Conservation (phyloP, 345 rosid genomes). For the Litchi chinensis region DNA sequence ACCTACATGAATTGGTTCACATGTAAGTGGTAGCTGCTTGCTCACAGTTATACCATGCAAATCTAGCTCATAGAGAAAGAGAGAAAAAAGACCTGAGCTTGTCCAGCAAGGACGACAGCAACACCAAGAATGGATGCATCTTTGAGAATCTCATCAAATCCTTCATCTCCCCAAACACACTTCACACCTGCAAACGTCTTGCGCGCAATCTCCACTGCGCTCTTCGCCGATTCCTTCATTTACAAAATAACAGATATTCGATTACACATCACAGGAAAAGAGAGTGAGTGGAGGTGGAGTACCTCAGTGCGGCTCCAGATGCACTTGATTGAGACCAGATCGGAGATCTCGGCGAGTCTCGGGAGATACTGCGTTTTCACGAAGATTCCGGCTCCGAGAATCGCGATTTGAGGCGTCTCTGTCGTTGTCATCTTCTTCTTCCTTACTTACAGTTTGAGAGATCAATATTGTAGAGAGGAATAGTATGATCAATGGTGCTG, state of each 20-base stretch:
- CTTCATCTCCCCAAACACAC: constrained; percentile 87
- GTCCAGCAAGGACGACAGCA: constrained; percentile 96
- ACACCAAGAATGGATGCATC: constrained; percentile 72
- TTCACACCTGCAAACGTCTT: constrained; percentile 76
- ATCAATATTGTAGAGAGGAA: too few species aligned
- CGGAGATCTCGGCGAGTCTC: constrained; percentile 77
- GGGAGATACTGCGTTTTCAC: constrained; percentile 88
- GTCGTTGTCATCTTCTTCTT: constrained; percentile 44
- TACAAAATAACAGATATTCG: not conserved
- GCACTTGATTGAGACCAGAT: constrained; percentile 59
- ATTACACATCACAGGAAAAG: not conserved
- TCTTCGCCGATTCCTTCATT: constrained; percentile 75
- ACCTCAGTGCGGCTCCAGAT: constrained; percentile 98
- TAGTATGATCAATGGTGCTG: too few species aligned
- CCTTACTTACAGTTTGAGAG: not conserved
- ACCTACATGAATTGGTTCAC: constrained; percentile 49
- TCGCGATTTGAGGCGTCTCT: constrained; percentile 57
- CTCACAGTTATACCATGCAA: not conserved
- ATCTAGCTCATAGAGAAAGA: not conserved
- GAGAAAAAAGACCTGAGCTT: constrained; percentile 52
- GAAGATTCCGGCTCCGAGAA: constrained; percentile 94
- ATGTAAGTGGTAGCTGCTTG: too few species aligned
- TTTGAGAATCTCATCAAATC: constrained; percentile 63
- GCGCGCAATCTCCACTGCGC: constrained; percentile 73
- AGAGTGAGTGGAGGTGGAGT: not conserved